phyloP scores from a whole-genome alignment of 768 basidiomycete species.

The Neoboletus subvelutipes region DNA sequence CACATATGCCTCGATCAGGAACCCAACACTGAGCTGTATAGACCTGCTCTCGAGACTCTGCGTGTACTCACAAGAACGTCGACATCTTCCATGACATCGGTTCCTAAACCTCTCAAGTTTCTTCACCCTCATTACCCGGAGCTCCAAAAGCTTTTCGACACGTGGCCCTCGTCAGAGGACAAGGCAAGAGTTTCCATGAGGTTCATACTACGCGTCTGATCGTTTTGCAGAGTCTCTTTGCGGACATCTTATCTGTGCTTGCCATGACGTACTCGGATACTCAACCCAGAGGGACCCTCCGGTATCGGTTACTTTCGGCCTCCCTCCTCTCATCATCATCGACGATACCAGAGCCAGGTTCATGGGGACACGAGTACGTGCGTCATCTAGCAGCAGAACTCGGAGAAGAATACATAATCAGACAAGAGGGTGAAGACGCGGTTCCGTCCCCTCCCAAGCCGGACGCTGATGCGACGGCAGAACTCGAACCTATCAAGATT shows the following conservation, averaged over 20 bases:
- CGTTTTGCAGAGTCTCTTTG: slow-evolving; percentile 75
- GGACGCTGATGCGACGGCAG: slow-evolving; percentile 30
- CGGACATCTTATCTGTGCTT: slow-evolving; percentile 95
- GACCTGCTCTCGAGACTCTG: slow-evolving; percentile 89
- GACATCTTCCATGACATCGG: slow-evolving; percentile 98
- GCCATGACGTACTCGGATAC: slow-evolving; percentile 99
- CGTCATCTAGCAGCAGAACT: slow-evolving; percentile 95
- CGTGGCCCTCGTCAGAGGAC: slow-evolving; percentile 76
- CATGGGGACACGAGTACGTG: slow-evolving; percentile 99
- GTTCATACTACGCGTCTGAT: neutral
- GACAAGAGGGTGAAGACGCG: slow-evolving; percentile 54
- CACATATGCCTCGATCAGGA: slow-evolving; percentile 55
- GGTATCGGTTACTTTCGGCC: slow-evolving; percentile 84
- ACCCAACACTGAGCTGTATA: slow-evolving; percentile 78
- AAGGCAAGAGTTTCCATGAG: slow-evolving; percentile 38
- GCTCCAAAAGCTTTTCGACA: slow-evolving; percentile 79
- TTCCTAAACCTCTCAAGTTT: slow-evolving; percentile 98
- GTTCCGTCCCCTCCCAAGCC: slow-evolving; percentile 23
- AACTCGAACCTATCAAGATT: slow-evolving; percentile 34
- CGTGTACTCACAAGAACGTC: slow-evolving; percentile 93
- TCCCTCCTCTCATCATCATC: slow-evolving; percentile 63
- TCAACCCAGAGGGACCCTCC: slow-evolving; percentile 91
- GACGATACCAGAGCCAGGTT: slow-evolving; percentile 83
- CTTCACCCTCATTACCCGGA: slow-evolving; percentile 91
- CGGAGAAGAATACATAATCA: slow-evolving; percentile 82